Conservation (phyloP, 2,329 filamentous ascomycete genomes). For the Nemania sp. region DNA sequence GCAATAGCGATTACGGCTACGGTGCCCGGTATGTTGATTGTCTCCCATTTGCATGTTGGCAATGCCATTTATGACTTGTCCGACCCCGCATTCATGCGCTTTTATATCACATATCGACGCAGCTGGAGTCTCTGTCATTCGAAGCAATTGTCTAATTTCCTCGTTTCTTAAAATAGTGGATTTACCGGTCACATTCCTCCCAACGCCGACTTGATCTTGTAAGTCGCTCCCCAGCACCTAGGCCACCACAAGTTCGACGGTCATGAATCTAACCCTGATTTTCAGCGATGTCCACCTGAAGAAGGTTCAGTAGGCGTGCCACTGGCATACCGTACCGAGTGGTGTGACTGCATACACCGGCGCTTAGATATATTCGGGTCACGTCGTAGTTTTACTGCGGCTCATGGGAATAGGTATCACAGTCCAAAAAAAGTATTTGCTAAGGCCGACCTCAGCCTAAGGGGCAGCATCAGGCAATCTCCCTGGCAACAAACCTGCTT, state of each 20-base stretch:
- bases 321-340: conserved; percentile 2
- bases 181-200: conserved; percentile 34
- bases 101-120: background rate
- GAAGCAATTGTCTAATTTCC: conserved; percentile 4
- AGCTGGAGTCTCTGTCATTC: background rate
- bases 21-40: conserved; percentile 38
- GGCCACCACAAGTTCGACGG: background rate
- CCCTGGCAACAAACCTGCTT: background rate
- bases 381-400: background rate
- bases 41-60: background rate
- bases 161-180: conserved; percentile 16
- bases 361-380: conserved; percentile 2
- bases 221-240: conserved; percentile 22
- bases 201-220: conserved; percentile 43
- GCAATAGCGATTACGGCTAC: conserved; percentile 40
- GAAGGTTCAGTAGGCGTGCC: conserved; percentile 32
- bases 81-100: background rate
- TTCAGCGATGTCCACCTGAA: conserved; percentile 38
- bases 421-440: conserved; percentile 2
- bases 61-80: background rate
- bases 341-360: conserved; percentile 6
- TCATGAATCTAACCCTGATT: conserved; percentile 7
- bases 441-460: background rate
- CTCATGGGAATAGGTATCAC: background rate
- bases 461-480: conserved; percentile 1